Conservation (phyloP, 2,329 filamentous ascomycete genomes). For the Tricladium varicosporioides region DNA sequence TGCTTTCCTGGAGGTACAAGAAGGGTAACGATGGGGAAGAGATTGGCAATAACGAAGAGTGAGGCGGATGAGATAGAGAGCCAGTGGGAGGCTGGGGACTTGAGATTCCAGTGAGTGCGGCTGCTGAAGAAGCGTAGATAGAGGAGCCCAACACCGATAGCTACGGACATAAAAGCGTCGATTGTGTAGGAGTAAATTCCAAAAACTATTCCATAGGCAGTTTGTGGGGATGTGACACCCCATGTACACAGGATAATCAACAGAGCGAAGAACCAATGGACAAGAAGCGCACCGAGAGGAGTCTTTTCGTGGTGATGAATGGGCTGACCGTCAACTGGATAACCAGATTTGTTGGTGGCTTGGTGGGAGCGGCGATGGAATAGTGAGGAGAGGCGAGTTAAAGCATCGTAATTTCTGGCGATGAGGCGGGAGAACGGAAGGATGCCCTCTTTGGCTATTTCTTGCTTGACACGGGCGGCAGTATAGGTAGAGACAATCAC, state of each 20-base stretch:
- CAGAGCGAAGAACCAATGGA: not conserved
- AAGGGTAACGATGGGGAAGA: not conserved
- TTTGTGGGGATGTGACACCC: not conserved
- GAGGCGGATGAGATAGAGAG: not conserved
- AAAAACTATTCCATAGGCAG: not conserved
- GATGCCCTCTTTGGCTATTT: slow-evolving; percentile 58
- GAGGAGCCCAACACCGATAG: not conserved
- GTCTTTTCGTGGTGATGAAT: not conserved
- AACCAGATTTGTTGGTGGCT: not conserved
- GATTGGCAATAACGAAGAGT: not conserved
- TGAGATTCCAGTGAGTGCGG: not conserved
- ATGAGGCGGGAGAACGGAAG: slow-evolving; percentile 50
- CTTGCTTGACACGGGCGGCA: slow-evolving; percentile 53
- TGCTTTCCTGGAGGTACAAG: not conserved
- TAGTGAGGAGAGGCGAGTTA: slow-evolving; percentile 6
- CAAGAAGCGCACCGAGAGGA: not conserved
- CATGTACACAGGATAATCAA: not conserved
- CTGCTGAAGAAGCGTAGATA: not conserved
- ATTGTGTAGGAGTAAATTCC: not conserved
- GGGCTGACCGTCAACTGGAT: not conserved
- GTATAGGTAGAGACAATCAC: slow-evolving; percentile 57
- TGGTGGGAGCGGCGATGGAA: not conserved
- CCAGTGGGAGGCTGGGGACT: not conserved
- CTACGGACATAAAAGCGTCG: not conserved
- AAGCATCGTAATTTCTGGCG: slow-evolving; percentile 32